A percentile compares a stretch with the other conserved stretches of the same genome.
Conservation (phyloP, 371 early-diverging fungal genomes). For the Mortierella sp. region DNA sequence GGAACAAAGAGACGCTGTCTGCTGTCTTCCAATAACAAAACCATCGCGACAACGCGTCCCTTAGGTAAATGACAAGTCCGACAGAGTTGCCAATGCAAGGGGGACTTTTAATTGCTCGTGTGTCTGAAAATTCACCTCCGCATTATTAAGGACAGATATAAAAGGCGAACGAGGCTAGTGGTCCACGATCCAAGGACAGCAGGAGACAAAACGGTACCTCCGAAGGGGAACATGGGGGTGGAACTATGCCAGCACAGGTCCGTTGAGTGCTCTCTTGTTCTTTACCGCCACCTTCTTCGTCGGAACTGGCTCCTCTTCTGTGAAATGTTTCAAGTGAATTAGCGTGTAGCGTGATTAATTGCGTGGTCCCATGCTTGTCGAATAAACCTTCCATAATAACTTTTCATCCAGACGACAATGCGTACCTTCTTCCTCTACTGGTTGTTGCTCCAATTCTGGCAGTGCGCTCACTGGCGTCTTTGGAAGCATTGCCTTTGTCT, state of each 20-base stretch:
- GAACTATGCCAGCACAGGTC: slow-evolving; percentile 43
- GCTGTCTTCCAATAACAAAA: too few relatives aligned
- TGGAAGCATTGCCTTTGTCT: slow-evolving; percentile 13
- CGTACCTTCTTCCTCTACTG: slow-evolving; percentile 16
- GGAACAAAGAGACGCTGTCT: too few relatives aligned
- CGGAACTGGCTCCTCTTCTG: not conserved
- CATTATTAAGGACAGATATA: too few relatives aligned
- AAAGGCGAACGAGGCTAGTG: too few relatives aligned
- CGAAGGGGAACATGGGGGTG: too few relatives aligned
- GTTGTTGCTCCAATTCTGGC: not conserved
- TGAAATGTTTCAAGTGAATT: not conserved
- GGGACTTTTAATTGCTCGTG: too few relatives aligned
- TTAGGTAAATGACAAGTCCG: too few relatives aligned
- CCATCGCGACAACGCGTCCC: too few relatives aligned
- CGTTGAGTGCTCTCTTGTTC: slow-evolving; percentile 21
- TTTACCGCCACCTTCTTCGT: slow-evolving; percentile 17
- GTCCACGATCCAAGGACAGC: too few relatives aligned
- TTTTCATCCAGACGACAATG: not conserved
- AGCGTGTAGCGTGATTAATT: not conserved
- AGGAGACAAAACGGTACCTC: too few relatives aligned
- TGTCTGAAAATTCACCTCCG: too few relatives aligned
- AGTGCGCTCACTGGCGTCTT: not conserved
- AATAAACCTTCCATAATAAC: not conserved
- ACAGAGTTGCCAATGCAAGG: too few relatives aligned
- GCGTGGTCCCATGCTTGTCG: not conserved